Base-by-base conservation (phyloP, 1,139 yeast species). In the Candida sp. region DNA sequence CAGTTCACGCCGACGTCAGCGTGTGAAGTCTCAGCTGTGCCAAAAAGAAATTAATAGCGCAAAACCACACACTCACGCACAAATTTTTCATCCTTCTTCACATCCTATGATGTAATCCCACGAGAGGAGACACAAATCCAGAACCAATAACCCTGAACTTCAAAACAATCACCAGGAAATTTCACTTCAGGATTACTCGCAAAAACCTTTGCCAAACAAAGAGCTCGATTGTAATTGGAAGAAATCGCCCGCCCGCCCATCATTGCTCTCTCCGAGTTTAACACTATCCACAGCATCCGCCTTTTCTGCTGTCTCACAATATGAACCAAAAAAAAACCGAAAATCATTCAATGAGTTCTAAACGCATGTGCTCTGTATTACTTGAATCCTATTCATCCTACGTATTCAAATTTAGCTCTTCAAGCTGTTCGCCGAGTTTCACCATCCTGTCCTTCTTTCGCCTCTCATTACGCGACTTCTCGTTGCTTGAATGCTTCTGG, bases 371-470 rank as follows among this genome's bases (percentile, higher is more conserved):
- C 9, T 28, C 9, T 7, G 7, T 32, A 9, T 11, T 32, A 7
- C 3, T 34, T 34, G 17, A 34, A 9, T 7, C 7, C 22, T 17
- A 12, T 17, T 12, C 22, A 34, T 17, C n/a, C 31, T 40, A 40
- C 8, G 43, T 40, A 25, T 33, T 34, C 41, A 54, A 44, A 26
- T 62, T 58, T 37, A 72, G 60, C 12, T 63, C 68, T 22, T 66
- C 66, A 55, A 73, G 59, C 47, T 68, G 64, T 44, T 69, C 69
- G 27, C 65, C 59, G n/a, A 73, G 45, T 52, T 73, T 73, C 33
- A 68, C 61, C 37, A 59, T 67, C 51, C 78, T 62, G 7, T 75
- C 78, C 55, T 73, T 73, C 51, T 70, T 68, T 41, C 71, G 61
- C 51, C 60, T 63, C 43, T 62, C 68, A 12, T 70, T 68, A 49